Percentiles rank a stretch among this genome's conserved stretches.
These are phyloP conservation scores for Rubus idaeus DNA, from an alignment of 306 rosid species.

Conservation along the genomic window DNA sequence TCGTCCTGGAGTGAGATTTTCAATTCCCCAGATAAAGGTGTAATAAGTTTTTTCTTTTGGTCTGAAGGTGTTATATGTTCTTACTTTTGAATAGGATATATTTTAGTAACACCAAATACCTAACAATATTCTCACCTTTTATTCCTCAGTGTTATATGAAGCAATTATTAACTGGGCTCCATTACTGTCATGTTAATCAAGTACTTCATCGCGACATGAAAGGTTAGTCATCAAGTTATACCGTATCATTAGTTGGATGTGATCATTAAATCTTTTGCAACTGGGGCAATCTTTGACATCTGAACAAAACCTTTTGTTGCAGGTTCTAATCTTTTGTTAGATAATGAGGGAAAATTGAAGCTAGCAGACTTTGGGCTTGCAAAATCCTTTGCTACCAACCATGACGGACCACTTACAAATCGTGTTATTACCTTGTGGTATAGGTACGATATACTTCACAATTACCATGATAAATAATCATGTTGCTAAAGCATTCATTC, in stretches of 20 bases:
- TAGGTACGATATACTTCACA: constrained; percentile 39
- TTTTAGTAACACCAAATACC: neutral
- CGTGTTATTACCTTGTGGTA: constrained; percentile 76
- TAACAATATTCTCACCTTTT: neutral
- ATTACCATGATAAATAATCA: neutral
- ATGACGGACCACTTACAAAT: constrained; percentile 64
- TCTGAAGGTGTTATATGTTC: constrained; percentile 2
- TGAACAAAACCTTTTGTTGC: constrained; percentile 29
- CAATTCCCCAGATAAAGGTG: constrained; percentile 75
- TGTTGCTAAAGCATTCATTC: neutral
- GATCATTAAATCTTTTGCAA: constrained; percentile 16
- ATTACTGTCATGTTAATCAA: constrained; percentile 64
- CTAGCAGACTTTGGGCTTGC: constrained; percentile 81
- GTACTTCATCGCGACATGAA: constrained; percentile 82
- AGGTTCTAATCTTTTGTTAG: constrained; percentile 75
- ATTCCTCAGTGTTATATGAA: constrained; percentile 65
- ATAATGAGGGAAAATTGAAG: constrained; percentile 69
- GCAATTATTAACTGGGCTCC: constrained; percentile 69
- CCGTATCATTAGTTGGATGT: neutral
- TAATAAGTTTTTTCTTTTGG: neutral
- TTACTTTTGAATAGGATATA: neutral
- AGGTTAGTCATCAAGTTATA: constrained; percentile 36
- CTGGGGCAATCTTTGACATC: constrained; percentile 2
- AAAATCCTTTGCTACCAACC: constrained; percentile 48
- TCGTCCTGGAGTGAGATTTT: constrained; percentile 67